These are phyloP conservation scores for Geranomyces variabilis DNA, from an alignment of 192 early-diverging fungal genomes.

Conservation along the genomic window DNA sequence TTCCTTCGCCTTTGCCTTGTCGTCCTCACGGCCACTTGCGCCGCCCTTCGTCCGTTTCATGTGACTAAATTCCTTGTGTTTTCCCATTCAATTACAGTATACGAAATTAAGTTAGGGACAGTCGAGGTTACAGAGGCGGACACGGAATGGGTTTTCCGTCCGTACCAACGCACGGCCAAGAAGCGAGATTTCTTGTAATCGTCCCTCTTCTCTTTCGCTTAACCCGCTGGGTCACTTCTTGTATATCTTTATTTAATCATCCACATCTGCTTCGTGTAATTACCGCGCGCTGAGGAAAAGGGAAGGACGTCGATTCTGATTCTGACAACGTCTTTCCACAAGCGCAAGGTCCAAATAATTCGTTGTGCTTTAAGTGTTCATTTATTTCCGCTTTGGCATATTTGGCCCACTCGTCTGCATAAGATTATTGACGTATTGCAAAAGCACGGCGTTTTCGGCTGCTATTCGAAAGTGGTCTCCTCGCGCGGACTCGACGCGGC, in stretches of 20 bases:
- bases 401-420: slow-evolving; percentile 40
- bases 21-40: not conserved
- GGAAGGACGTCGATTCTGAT: too few relatives aligned
- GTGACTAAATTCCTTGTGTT: not conserved
- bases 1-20: not conserved
- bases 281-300: too few relatives aligned
- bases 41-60: not conserved
- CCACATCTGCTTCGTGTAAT: too few relatives aligned
- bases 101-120: slow-evolving; percentile 95
- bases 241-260: too few relatives aligned
- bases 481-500: slow-evolving; percentile 38
- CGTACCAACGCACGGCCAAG: slow-evolving; percentile 65
- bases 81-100: slow-evolving; percentile 55
- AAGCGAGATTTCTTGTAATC: slow-evolving; percentile 42
- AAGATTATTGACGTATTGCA: slow-evolving; percentile 57
- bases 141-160: slow-evolving; percentile 94
- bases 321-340: too few relatives aligned
- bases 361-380: too few relatives aligned
- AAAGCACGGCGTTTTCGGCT: slow-evolving; percentile 44
- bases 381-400: slow-evolving; percentile 11
- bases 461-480: slow-evolving; percentile 31
- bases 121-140: slow-evolving; percentile 93
- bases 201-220: not conserved
- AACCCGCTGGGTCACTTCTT: too few relatives aligned
- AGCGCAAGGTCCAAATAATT: too few relatives aligned